Evolutionary conservation across 2,329 filamentous ascomycete genomes (phyloP), one percentile per base, ranked within the genome.

Genomic region (Colletotrichum agaves): DNA sequence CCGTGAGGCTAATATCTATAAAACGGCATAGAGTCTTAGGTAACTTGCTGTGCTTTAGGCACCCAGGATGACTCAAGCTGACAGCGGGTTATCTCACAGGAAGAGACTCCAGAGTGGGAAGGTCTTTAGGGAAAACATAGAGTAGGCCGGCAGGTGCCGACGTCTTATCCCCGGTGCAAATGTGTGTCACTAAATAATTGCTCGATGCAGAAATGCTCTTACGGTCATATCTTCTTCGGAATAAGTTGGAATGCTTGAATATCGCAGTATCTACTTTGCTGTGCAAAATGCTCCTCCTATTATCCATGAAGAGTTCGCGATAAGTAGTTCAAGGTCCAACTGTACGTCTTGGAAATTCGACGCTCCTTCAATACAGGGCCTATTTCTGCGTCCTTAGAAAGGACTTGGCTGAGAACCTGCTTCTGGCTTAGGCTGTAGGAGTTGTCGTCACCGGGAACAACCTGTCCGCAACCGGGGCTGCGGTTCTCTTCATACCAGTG

Each of bases 401-500:
- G 6, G 27, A 2, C 27, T 27, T 27, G 27, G 27, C 6, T 7
- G 23, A 31, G 10, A 10, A 7, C 23, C 47, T 37, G 47, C 23
- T 2, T 13, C 15, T 6, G 10, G 7, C 21, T 52, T 31, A 52
- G 23, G 47, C 27, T 11, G 47, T 35, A 5, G 50, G 50, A 35
- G 50, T 39, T 23, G 50, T 33, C 17, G 21, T 39, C 4, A 33
- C 50, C 8, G 50, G 50, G 50, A 39, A 39, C 50, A 5, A n/a
- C 33, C n/a, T 23, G 33, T 55, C 50, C 1, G 50, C 50, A 21
- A 55, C 15, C 2, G 50, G 12, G 10, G 33, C 50, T 17, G 50
- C 50, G 37, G 31, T 55, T 27, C 47, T 23, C 47, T 52, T 52
- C 47, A 52, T 52, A 1, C n/a, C 47, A n/a, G 47, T 52, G n/a